Evolutionary conservation across 352 stramenopile species (phyloP).

Genomic region (Elongisporangium senticosum): DNA sequence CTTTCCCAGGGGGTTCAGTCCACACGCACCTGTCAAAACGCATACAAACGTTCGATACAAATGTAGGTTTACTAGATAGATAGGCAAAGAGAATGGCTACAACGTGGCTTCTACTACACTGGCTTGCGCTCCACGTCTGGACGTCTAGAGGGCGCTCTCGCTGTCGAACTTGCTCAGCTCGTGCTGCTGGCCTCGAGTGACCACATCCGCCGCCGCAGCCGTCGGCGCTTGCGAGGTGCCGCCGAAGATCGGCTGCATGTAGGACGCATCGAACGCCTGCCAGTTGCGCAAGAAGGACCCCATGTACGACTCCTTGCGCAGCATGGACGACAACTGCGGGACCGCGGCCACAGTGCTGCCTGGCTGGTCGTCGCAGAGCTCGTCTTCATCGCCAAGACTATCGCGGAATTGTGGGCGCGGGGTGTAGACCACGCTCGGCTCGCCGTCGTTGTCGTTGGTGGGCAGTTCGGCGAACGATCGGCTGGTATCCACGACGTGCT

Average conservation of each 20-base stretch:
- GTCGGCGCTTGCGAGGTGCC: conserved; percentile 33
- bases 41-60: conserved; percentile 1
- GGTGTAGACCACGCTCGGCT: conserved; percentile 34
- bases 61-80: conserved; percentile 2
- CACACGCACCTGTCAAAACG: conserved; percentile 7
- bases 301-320: conserved; percentile 41
- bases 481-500: neutral
- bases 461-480: conserved; percentile 13
- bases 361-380: conserved; percentile 9
- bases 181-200: conserved; percentile 7
- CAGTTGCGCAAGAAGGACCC: conserved; percentile 69
- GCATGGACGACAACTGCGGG: conserved; percentile 7
- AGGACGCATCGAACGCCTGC: conserved; percentile 71
- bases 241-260: conserved; percentile 81
- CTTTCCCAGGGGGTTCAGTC: conserved; percentile 1
- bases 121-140: neutral
- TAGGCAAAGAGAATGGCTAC: conserved; percentile 4
- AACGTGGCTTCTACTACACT: neutral
- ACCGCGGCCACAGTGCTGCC: conserved; percentile 1
- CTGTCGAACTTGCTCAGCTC: conserved; percentile 35
- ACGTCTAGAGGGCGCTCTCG: conserved; percentile 35
- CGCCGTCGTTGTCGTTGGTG: conserved; percentile 21
- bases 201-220: conserved; percentile 5
- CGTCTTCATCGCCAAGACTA: conserved; percentile 39
- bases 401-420: conserved; percentile 70